Percentiles rank a stretch among this genome's conserved stretches.
phyloP scores from a whole-genome alignment of 108 stramenopile species.

The Fistulifera pelliculosa region DNA sequence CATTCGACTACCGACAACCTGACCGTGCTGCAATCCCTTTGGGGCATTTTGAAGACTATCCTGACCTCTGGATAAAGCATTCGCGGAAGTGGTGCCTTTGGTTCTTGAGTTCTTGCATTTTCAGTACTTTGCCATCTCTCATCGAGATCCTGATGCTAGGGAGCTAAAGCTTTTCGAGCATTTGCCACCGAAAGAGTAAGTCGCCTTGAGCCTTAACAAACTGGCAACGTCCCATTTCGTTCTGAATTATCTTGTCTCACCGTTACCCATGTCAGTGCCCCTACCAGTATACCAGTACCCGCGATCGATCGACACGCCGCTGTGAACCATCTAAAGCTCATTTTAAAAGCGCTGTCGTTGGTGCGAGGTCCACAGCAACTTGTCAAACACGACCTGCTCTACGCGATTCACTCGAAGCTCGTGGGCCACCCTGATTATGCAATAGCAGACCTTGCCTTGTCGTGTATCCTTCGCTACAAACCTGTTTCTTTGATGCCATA shows the following conservation, averaged over 20 bases:
- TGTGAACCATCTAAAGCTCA: slow-evolving; percentile 20
- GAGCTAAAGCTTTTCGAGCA: slow-evolving; percentile 41
- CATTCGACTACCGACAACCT: slow-evolving; percentile 38
- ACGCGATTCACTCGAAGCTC: slow-evolving; percentile 41
- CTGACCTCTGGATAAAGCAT: slow-evolving; percentile 49
- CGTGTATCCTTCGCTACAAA: slow-evolving; percentile 58
- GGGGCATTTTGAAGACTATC: slow-evolving; percentile 56
- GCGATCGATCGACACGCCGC: slow-evolving; percentile 32
- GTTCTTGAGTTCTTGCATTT: slow-evolving; percentile 66
- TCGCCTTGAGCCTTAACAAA: too few relatives aligned
- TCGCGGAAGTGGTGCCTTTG: slow-evolving; percentile 67
- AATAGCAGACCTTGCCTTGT: slow-evolving; percentile 49
- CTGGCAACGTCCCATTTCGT: too few relatives aligned
- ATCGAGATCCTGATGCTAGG: slow-evolving; percentile 56
- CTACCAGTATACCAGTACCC: too few relatives aligned
- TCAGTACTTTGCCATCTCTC: slow-evolving; percentile 62
- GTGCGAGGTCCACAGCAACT: slow-evolving; percentile 77
- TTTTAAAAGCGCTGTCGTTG: slow-evolving; percentile 66
- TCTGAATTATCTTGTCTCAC: too few relatives aligned
- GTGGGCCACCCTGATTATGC: slow-evolving; percentile 53
- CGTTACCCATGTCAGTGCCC: too few relatives aligned
- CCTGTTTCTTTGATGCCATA: slow-evolving; percentile 48
- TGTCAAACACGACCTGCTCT: slow-evolving; percentile 43
- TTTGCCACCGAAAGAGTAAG: background rate
- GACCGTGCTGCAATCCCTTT: slow-evolving; percentile 47